These are phyloP conservation scores for Solanum lignicaule DNA, from an alignment of 257 asterid genomes.

Conservation along the genomic window DNA sequence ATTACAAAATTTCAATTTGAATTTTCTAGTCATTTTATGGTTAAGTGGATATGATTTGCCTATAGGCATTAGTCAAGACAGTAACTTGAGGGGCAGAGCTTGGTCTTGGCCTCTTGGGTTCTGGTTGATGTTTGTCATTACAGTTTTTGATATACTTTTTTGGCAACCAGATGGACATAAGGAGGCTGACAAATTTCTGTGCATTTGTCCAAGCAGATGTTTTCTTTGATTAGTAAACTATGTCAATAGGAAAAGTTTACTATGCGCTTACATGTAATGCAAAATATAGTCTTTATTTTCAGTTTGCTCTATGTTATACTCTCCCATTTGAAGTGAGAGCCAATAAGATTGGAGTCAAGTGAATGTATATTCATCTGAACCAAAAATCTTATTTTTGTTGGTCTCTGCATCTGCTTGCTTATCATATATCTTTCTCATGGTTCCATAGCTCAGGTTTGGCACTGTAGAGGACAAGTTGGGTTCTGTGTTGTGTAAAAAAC, in stretches of 20 bases:
- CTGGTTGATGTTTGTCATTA: background rate
- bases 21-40: background rate
- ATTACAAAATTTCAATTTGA: background rate
- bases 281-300: background rate
- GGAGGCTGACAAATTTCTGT: background rate
- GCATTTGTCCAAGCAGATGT: background rate
- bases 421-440: conserved; percentile 31
- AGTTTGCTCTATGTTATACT: background rate
- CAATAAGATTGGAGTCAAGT: background rate
- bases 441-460: conserved; percentile 98
- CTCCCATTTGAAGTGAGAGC: background rate
- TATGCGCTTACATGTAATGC: background rate
- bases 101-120: background rate
- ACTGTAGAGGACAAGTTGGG: conserved; percentile 67
- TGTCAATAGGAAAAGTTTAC: background rate
- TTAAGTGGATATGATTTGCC: background rate
- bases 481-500: conserved; percentile 44
- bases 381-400: background rate
- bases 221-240: background rate
- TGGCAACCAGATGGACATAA: background rate
- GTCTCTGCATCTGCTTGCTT: conserved; percentile 12
- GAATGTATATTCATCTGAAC: background rate
- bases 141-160: background rate
- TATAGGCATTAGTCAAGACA: background rate
- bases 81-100: background rate